A percentile compares a stretch with the other conserved stretches of the same genome.
phyloP scores from a whole-genome alignment of 2,329 filamentous ascomycete species.

The Cercospora sp. region DNA sequence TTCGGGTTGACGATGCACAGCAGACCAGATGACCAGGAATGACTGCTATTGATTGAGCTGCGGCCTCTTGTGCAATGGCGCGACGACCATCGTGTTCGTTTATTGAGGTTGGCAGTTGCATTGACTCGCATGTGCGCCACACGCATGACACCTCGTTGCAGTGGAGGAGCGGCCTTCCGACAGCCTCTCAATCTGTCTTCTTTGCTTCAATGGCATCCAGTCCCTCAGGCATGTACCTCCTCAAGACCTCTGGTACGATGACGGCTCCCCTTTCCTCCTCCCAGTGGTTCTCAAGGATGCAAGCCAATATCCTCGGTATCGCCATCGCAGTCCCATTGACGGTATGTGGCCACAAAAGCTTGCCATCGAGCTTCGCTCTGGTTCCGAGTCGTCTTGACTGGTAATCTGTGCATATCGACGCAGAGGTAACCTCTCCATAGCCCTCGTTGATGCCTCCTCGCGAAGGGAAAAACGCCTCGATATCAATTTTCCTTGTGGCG shows the following conservation, averaged over 20 bases:
- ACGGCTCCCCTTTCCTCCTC: constrained; percentile 68
- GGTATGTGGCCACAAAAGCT: constrained; percentile 77
- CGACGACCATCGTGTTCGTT: neutral
- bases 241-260: constrained; percentile 73
- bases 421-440: constrained; percentile 92
- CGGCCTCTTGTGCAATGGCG: neutral
- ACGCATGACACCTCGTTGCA: neutral
- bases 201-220: constrained; percentile 19
- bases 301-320: constrained; percentile 84
- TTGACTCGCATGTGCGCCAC: neutral
- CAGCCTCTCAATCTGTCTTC: neutral
- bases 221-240: constrained; percentile 69
- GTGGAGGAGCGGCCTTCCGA: neutral
- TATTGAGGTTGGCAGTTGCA: neutral
- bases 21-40: neutral
- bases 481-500: constrained; percentile 83
- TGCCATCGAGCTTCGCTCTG: constrained; percentile 60
- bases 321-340: constrained; percentile 93
- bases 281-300: constrained; percentile 89
- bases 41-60: neutral
- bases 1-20: neutral
- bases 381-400: constrained; percentile 82
- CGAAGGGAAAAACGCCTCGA: constrained; percentile 91
- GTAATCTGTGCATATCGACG: constrained; percentile 92
- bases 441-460: constrained; percentile 64